A percentile compares a stretch with the other conserved stretches of the same genome.
Evolutionary conservation across 495 filamentous ascomycete species (phyloP).

Genomic region (Lichenothelia convexa): DNA sequence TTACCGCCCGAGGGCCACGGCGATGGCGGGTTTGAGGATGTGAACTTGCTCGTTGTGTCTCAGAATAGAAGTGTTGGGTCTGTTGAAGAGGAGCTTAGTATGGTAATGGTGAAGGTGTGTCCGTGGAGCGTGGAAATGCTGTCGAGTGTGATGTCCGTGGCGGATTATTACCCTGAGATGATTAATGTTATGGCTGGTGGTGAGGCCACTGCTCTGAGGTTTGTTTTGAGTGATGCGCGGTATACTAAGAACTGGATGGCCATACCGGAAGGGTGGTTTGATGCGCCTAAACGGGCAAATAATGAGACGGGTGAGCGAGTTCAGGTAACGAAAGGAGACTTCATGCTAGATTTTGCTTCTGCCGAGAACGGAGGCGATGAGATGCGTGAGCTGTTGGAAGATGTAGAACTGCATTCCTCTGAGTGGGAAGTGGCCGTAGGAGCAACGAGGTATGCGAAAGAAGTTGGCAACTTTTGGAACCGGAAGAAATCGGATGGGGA

Average conservation of each 20-base stretch:
- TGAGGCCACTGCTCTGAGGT: constrained; percentile 23
- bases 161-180: no score
- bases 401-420: constrained; percentile 21
- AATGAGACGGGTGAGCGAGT: constrained; percentile 14
- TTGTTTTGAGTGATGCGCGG: constrained; percentile 17
- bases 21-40: constrained; percentile 24
- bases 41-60: constrained; percentile 32
- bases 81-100: no score
- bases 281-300: constrained; percentile 19
- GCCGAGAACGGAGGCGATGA: constrained; percentile 13
- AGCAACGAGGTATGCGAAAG: constrained; percentile 19
- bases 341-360: constrained; percentile 23
- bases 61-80: constrained; percentile 38
- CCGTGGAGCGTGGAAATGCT: constrained; percentile 32
- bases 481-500: no score
- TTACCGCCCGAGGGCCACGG: constrained; percentile 28
- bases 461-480: constrained; percentile 21
- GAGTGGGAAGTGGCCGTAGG: constrained; percentile 23
- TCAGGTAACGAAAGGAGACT: constrained; percentile 17
- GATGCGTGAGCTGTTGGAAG: constrained; percentile 18
- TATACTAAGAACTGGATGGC: no score
- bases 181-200: constrained; percentile 17
- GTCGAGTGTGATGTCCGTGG: no score
- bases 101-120: no score
- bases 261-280: constrained; percentile 27